Evolutionary conservation across 768 basidiomycete species (phyloP), one percentile per base, ranked within the genome.

Genomic region (Russula sp.): DNA sequence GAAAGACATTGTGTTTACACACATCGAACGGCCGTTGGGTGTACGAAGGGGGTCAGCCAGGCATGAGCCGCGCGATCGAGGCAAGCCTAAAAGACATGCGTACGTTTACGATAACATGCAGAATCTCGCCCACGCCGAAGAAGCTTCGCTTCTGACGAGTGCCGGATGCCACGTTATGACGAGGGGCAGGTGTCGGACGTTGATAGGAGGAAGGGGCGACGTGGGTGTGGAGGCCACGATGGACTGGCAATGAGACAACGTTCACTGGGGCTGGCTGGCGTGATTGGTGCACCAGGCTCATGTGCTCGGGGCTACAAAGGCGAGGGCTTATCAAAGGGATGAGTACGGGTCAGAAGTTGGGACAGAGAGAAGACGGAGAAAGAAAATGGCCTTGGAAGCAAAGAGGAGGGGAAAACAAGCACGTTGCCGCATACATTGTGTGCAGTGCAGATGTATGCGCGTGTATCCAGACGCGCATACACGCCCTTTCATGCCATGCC

Each of bases 121-220:
- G 75, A 59, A 94, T 84, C 65, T 92, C 90, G 57, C 88, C 83
- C 78, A 92, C 81, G 30, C 91, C 90, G 67, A 92, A 92, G 67
- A 91, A 83, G 66, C 85, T 85, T 61, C 89, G 80, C 71, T 84
- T 86, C 71, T 83, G 84, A 55, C 84, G 76, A 71, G 87, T 85
- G 46, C 79, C 73, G 22, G 84, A 52, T 30, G 44, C 58, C 63
- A 59, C 57, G 42, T 44, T 68, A 57, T 56, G 65, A 57, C 50
- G 65, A 30, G 61, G 55, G 58, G 26, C 30, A 28, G 38, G 61
- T 34, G 61, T 46, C 54, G 38, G 54, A 30, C 38, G 48, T 55
- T 61, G 64, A 65, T 61, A 61, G 64, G 64, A 51, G 64, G 49
- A 65, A 14, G 8, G 59, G 32, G 59, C 46, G 53, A 38, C 38